A percentile compares a stretch with the other conserved stretches of the same genome.
Evolutionary conservation across 2,329 filamentous ascomycete species (phyloP).

Genomic region (Tolypocladium album): DNA sequence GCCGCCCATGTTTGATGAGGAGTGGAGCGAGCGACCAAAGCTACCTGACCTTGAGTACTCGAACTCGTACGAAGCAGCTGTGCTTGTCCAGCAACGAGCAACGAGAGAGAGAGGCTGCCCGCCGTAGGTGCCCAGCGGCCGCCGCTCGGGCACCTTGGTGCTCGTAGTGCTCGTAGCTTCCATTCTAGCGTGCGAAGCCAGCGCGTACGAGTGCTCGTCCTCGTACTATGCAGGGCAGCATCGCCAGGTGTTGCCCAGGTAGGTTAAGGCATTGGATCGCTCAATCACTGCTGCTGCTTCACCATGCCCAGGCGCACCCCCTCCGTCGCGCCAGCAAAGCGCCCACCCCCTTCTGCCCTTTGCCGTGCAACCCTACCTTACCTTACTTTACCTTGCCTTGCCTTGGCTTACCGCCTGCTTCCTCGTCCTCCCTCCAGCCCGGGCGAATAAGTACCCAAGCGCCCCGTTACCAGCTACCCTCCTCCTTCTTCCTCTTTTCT

Average conservation of each 20-base stretch:
- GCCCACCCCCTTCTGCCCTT: background rate
- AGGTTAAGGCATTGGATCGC: background rate
- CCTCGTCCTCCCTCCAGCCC: background rate
- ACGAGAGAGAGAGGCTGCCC: background rate
- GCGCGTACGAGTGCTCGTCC: too few species aligned
- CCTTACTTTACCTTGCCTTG: too few species aligned
- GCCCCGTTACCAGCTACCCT: constrained; percentile 17
- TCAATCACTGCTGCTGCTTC: background rate
- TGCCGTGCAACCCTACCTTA: constrained; percentile 6
- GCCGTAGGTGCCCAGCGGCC: too few species aligned
- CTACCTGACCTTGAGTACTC: too few species aligned
- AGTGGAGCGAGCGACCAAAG: background rate
- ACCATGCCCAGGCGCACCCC: background rate
- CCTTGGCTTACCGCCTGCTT: background rate
- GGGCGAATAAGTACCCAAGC: constrained; percentile 32
- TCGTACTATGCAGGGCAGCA: too few species aligned
- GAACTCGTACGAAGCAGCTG: too few species aligned
- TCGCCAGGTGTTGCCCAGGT: too few species aligned
- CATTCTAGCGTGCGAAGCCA: too few species aligned
- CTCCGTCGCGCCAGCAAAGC: background rate
- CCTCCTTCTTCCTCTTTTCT: constrained; percentile 20
- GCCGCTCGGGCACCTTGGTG: background rate
- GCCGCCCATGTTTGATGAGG: background rate
- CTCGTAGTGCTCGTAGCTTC: too few species aligned
- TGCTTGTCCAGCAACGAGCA: too few species aligned